Evolutionary conservation across 805 yeast species (phyloP).

Genomic region (Blastobotrys parvus): DNA sequence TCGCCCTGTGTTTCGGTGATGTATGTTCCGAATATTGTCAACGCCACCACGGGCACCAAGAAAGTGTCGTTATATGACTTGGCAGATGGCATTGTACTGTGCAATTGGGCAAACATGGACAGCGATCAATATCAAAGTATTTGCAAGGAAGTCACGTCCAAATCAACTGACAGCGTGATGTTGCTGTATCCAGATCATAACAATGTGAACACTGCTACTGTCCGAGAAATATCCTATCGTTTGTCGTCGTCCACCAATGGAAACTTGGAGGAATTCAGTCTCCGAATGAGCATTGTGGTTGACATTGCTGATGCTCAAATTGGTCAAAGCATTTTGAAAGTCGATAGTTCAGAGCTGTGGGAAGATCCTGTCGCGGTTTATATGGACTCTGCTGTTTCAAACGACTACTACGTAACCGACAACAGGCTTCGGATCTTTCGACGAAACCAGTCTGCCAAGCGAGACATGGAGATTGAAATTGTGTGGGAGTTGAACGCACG

Average conservation of each 20-base stretch:
- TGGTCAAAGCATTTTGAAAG: background rate
- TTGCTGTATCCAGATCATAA: too few relatives aligned
- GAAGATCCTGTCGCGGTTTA: background rate
- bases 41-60: too few relatives aligned
- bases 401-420: background rate
- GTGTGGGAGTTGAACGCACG: too few relatives aligned
- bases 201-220: too few relatives aligned
- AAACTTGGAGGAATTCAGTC: too few relatives aligned
- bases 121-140: too few relatives aligned
- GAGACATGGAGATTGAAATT: constrained; percentile 1
- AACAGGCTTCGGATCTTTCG: background rate
- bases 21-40: background rate
- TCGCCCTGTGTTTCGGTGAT: background rate
- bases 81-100: too few relatives aligned
- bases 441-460: background rate
- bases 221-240: background rate
- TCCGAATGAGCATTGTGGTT: background rate
- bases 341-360: background rate
- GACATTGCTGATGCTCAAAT: background rate
- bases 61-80: too few relatives aligned
- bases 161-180: too few relatives aligned
- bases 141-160: too few relatives aligned
- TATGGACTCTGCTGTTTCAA: background rate
- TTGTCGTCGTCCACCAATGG: too few relatives aligned
- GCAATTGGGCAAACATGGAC: too few relatives aligned